phyloP scores from a whole-genome alignment of 78 protist species.

The Monocercomonoides exilis region DNA sequence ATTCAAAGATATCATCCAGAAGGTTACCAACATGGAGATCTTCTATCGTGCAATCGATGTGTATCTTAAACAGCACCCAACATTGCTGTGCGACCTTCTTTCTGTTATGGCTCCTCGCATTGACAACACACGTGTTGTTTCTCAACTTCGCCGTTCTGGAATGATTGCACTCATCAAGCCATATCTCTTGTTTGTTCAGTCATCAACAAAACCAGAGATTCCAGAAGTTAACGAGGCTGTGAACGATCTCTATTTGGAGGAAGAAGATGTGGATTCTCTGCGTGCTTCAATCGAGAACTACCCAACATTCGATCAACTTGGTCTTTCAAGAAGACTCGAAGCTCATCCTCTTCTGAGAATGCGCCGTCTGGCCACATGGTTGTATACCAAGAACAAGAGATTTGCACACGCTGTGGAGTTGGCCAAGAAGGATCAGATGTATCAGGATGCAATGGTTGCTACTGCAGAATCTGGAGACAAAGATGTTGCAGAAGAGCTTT shows the following conservation, averaged over 20 bases:
- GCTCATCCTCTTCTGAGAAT: conserved; percentile 87
- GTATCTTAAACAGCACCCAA: conserved; percentile 48
- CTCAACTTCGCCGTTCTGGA: background rate
- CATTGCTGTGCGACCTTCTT: conserved; percentile 75
- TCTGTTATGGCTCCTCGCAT: conserved; percentile 53
- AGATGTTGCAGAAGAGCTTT: conserved; percentile 75
- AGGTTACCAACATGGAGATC: conserved; percentile 83
- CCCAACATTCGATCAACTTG: background rate
- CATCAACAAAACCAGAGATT: conserved; percentile 5
- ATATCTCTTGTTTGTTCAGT: conserved; percentile 70
- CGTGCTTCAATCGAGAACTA: conserved; percentile 58
- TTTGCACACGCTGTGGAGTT: conserved; percentile 76
- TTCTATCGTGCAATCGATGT: conserved; percentile 57
- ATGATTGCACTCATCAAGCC: conserved; percentile 78
- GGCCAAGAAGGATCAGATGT: conserved; percentile 84
- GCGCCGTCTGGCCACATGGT: conserved; percentile 83
- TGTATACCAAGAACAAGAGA: conserved; percentile 63
- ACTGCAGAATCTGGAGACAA: conserved; percentile 76
- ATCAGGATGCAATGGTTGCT: conserved; percentile 86
- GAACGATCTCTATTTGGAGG: conserved; percentile 83
- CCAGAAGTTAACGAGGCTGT: conserved; percentile 85
- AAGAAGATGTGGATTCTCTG: conserved; percentile 87
- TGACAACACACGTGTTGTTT: conserved; percentile 72
- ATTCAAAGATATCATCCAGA: conserved; percentile 79
- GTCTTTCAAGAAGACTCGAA: conserved; percentile 76